phyloP scores from a whole-genome alignment of 805 yeast species.

The Kazachstania kunashirensis region DNA sequence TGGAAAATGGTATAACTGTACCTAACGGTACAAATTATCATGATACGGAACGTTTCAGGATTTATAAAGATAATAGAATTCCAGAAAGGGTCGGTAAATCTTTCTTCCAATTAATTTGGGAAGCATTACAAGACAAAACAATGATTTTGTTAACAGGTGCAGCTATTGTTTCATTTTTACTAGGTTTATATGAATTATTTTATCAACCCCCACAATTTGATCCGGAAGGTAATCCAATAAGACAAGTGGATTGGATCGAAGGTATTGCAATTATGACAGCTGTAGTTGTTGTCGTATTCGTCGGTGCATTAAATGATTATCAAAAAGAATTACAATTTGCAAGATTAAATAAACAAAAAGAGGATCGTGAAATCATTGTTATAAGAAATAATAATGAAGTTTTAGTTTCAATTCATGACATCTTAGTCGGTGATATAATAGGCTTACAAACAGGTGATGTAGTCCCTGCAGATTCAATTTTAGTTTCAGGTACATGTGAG shows the following conservation, averaged over 20 bases:
- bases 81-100: constrained; percentile 68
- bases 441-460: constrained; percentile 88
- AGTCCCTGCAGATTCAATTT: constrained; percentile 77
- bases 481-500: constrained; percentile 66
- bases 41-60: constrained; percentile 12
- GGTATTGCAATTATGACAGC: constrained; percentile 97
- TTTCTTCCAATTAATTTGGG: constrained; percentile 58
- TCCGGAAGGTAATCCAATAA: constrained; percentile 63
- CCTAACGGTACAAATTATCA: constrained; percentile 4
- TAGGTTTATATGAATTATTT: constrained; percentile 87
- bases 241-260: constrained; percentile 95
- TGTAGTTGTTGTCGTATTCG: constrained; percentile 78
- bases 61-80: constrained; percentile 59
- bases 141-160: constrained; percentile 75
- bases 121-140: constrained; percentile 86
- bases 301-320: constrained; percentile 93
- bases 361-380: constrained; percentile 70
- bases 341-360: constrained; percentile 78
- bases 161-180: constrained; percentile 77
- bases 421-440: constrained; percentile 80
- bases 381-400: constrained; percentile 61
- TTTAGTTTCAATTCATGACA: constrained; percentile 59
- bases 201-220: constrained; percentile 75
- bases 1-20: constrained; percentile 15
- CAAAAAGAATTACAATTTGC: constrained; percentile 93